These are phyloP conservation scores for Mucor irregularis DNA, from an alignment of 371 early-diverging fungal species.

Conservation along the genomic window DNA sequence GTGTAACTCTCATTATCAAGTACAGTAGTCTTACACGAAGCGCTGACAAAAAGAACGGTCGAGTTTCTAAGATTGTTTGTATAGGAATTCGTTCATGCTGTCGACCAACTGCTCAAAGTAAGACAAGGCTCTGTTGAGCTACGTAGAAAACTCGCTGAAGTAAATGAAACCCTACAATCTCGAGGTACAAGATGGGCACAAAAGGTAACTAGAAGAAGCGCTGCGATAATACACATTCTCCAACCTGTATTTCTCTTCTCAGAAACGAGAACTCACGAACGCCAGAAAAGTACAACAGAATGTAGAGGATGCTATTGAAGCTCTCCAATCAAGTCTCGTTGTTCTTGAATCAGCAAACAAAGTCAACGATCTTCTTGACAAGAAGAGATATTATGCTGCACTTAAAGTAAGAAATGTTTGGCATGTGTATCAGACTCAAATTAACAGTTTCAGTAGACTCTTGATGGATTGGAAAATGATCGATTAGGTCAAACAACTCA, in stretches of 20 bases:
- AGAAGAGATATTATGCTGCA: slow-evolving; percentile 88
- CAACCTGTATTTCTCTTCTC: slow-evolving; percentile 8
- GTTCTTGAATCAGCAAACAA: slow-evolving; percentile 89
- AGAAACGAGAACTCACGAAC: slow-evolving; percentile 91
- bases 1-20: slow-evolving; percentile 95
- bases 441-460: slow-evolving; percentile 50
- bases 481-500: slow-evolving; percentile 70
- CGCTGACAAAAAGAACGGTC: too few relatives aligned
- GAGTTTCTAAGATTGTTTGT: background rate
- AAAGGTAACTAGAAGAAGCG: slow-evolving; percentile 63
- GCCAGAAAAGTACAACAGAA: slow-evolving; percentile 84
- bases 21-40: slow-evolving; percentile 18
- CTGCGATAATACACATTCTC: too few relatives aligned
- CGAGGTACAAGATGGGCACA: slow-evolving; percentile 77
- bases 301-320: slow-evolving; percentile 84
- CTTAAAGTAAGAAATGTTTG: slow-evolving; percentile 60
- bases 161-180: slow-evolving; percentile 83
- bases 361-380: slow-evolving; percentile 79
- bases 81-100: slow-evolving; percentile 94
- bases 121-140: slow-evolving; percentile 84
- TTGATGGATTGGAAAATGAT: slow-evolving; percentile 74
- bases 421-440: background rate
- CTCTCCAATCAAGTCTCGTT: slow-evolving; percentile 80
- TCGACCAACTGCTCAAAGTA: slow-evolving; percentile 94
- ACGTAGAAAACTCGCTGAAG: slow-evolving; percentile 79